Percentiles rank a stretch among this genome's conserved stretches.
Conservation (phyloP, 176 grass and related monocot species). For the Ensete glaucum region DNA sequence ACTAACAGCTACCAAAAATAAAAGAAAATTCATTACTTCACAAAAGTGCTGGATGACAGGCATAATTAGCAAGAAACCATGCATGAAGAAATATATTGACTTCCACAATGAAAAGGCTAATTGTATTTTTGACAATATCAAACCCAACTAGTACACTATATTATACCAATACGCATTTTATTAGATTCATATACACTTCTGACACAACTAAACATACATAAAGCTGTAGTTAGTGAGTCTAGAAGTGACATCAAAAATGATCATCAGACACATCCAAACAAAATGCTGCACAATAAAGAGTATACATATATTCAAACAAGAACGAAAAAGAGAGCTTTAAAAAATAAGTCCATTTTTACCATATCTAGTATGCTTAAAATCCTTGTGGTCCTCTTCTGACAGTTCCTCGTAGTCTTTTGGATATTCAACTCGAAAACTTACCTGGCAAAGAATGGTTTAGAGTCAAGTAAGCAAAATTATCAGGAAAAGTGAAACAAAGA, state of each 20-base stretch:
- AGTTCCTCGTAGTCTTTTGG: conserved; percentile 61
- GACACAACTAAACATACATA: too few relatives aligned
- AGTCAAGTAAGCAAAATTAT: conserved; percentile 21
- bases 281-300: not conserved
- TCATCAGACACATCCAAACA: not conserved
- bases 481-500: conserved; percentile 1
- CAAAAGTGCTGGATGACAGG: not conserved
- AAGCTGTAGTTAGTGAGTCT: too few relatives aligned
- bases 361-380: conserved; percentile 91
- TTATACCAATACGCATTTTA: too few relatives aligned
- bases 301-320: not conserved
- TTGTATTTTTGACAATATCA: not conserved
- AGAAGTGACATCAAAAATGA: too few relatives aligned
- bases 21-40: not conserved
- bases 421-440: conserved; percentile 88
- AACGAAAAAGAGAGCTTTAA: conserved; percentile 18
- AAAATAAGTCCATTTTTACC: conserved; percentile 37
- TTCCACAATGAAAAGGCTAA: conserved; percentile 3
- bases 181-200: too few relatives aligned
- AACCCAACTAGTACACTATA: too few relatives aligned
- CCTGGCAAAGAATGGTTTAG: conserved; percentile 34
- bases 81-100: not conserved
- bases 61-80: conserved; percentile 2
- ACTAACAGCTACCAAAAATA: conserved; percentile 57
- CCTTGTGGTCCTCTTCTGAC: conserved; percentile 84